Percentiles rank a stretch among this genome's conserved stretches.
phyloP scores from a whole-genome alignment of 2,329 filamentous ascomycete species.

The Fonsecaea multimorphosa region DNA sequence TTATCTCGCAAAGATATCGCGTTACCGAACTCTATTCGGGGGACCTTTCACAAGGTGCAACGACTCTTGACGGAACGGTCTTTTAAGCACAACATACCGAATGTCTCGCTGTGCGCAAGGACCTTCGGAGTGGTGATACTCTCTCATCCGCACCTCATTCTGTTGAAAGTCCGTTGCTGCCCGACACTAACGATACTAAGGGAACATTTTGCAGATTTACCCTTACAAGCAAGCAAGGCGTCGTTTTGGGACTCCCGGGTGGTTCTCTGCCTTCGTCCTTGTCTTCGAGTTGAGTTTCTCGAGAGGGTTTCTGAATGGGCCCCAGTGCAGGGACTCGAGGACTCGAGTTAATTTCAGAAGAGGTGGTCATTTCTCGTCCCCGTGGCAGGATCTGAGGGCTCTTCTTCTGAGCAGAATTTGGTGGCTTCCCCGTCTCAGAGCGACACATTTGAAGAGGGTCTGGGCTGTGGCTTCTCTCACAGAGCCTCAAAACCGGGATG shows the following conservation, averaged over 20 bases:
- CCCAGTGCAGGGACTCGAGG: not conserved
- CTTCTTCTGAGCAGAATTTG: not conserved
- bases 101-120: too few species aligned
- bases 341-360: not conserved
- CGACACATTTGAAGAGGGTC: not conserved
- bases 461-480: not conserved
- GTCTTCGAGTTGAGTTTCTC: not conserved
- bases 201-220: not conserved
- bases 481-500: not conserved
- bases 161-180: not conserved
- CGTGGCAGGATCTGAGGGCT: not conserved
- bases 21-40: too few species aligned
- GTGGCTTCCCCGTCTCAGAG: not conserved
- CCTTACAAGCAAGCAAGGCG: not conserved
- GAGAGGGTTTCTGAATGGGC: not conserved
- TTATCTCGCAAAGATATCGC: too few species aligned
- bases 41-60: too few species aligned
- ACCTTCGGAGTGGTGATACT: too few species aligned
- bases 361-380: not conserved
- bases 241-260: not conserved
- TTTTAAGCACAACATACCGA: too few species aligned
- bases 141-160: not conserved
- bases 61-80: too few species aligned
- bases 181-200: not conserved
- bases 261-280: not conserved